phyloP scores from a whole-genome alignment of 441 rosid species.

The Syzygium syzygioides region DNA sequence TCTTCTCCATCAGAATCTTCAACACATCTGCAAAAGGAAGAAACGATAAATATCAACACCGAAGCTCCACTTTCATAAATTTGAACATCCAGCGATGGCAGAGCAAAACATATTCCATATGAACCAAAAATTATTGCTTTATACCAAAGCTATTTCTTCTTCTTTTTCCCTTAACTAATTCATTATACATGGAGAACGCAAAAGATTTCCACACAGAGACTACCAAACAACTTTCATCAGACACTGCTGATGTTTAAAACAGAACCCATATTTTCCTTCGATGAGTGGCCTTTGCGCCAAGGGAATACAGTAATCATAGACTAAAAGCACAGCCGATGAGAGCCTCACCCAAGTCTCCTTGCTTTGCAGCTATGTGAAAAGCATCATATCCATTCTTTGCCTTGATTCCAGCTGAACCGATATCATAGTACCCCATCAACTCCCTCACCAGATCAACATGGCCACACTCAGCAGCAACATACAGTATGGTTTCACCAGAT shows the following conservation, averaged over 20 bases:
- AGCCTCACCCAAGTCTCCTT: slow-evolving; percentile 61
- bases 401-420: slow-evolving; percentile 40
- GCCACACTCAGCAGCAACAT: slow-evolving; percentile 71
- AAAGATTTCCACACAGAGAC: background rate
- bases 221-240: background rate
- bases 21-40: slow-evolving; percentile 40
- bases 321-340: background rate
- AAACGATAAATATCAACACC: background rate
- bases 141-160: background rate
- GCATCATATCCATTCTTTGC: slow-evolving; percentile 80
- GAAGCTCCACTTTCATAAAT: background rate
- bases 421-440: slow-evolving; percentile 49
- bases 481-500: slow-evolving; percentile 73
- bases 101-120: background rate
- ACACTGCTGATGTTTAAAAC: background rate
- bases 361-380: slow-evolving; percentile 81
- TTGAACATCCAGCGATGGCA: background rate
- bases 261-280: background rate
- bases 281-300: background rate
- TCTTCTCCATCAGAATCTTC: slow-evolving; percentile 50
- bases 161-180: background rate
- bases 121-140: background rate
- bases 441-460: slow-evolving; percentile 50
- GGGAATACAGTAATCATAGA: background rate
- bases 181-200: background rate